These are phyloP conservation scores for Venturia oleaginea DNA, from an alignment of 2,329 filamentous ascomycete species.

Conservation along the genomic window DNA sequence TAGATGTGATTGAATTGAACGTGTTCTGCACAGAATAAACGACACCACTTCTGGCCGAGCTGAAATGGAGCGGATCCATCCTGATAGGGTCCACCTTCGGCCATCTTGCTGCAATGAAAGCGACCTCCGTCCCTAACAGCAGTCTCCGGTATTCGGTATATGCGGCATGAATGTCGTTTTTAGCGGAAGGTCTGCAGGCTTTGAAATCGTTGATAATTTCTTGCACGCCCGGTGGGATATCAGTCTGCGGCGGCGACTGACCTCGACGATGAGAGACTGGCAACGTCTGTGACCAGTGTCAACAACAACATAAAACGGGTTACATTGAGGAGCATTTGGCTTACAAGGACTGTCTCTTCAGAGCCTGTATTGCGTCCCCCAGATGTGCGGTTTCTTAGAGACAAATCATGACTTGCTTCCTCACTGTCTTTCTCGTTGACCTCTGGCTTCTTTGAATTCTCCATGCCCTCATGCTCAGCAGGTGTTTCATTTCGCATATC, in stretches of 20 bases:
- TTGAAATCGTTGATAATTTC: background rate
- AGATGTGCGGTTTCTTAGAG: background rate
- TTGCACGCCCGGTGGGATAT: background rate
- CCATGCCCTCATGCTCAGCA: background rate
- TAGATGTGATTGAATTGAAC: background rate
- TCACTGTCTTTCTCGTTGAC: background rate
- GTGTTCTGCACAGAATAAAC: background rate
- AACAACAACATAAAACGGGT: background rate
- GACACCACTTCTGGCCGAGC: background rate
- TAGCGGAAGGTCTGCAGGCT: background rate
- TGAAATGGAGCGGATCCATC: background rate
- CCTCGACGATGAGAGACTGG: background rate
- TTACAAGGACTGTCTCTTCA: background rate
- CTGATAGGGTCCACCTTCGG: background rate
- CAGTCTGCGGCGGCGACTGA: background rate
- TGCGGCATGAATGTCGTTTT: background rate
- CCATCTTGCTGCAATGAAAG: background rate
- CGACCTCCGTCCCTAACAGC: background rate
- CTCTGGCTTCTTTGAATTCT: background rate
- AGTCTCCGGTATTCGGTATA: background rate
- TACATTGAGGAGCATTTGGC: background rate
- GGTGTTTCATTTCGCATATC: too few species aligned
- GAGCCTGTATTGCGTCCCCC: background rate
- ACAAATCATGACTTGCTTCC: background rate
- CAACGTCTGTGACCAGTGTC: background rate